Evolutionary conservation across 306 rosid species (phyloP), one percentile per base, ranked within the genome.

Genomic region (Cyclanthera cordifolia): DNA sequence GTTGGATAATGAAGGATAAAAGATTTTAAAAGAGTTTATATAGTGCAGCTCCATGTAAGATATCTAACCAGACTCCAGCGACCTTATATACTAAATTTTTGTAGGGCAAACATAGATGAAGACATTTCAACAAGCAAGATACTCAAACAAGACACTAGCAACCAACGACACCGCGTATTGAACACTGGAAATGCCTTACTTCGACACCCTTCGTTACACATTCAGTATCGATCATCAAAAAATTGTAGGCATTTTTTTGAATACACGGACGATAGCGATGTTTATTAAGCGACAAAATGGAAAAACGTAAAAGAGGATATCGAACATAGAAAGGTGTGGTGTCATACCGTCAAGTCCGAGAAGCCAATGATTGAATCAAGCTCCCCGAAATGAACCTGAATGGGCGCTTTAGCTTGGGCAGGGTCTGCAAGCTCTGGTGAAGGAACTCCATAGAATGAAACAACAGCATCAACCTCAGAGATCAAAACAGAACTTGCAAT

Each of bases 351-450:
- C 76, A 93, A 85, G 74, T 93, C 99, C 23, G 99, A 85, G 77
- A 93, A 93, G 75, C 99, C 96, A 69, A 87, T 94, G 73, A 84
- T 83, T 43, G 51, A 75, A 76, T 93, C 99, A 37, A 82, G 87
- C 86, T 93, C 96, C 61, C 99, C 99, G 46, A 93, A 93, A 81
- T 93, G 99, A 72, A 95, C 91, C 84, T 90, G 99, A 82, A 93
- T 57, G 37, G 99, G 95, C 67, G 87, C 90, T 81, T 86, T 93
- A 69, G 90, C 87, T 78, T 85, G 80, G 60, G 91, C 78, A 79
- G 96, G 96, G 71, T 93, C 99, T 47, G 99, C 96, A 74, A 90
- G 99, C 34, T 84, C 94, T 51, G 91, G 75, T 10, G 99, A 74
- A 75, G 95, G 95, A 65, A 86, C 81, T 75, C 99, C 95, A 77